Base-by-base conservation (phyloP, 1,284 basidiomycete genomes). In the Agaricales sp. region DNA sequence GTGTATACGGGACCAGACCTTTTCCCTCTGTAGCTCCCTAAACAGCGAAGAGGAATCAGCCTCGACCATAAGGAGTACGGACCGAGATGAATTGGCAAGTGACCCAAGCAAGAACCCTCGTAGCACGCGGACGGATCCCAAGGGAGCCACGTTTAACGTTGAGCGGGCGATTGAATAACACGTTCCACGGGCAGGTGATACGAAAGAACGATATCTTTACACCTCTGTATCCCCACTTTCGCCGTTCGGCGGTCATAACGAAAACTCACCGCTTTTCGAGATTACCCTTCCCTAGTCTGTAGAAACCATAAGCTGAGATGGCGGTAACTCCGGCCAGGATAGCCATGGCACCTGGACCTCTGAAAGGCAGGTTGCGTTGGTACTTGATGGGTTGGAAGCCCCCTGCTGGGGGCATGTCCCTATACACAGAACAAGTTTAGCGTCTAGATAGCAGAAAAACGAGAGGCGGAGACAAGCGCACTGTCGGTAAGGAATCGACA, bases 1-100 rank as follows among this genome's bases (percentile, higher is more conserved):
- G 71, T 99, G 82, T 62, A 99, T 95, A 56, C 95, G 80, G 54
- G 93, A 92, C 95, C 95, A 98, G 43, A 83, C 81, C 67, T 89
- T 87, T 72, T 99, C 95, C 57, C 96, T 80, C 65, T 87, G 75
- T 48, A 99, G 75, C 72, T 99, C 95, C 67, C 95, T 98, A 65
- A 59, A 50, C 59, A 50, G 37, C 11, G 18, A 16, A 21, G 48
- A 21, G 19, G 30, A 19, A 50, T 25, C 23, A 18, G 18, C 20
- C 8, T 43, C 8, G 20, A 11, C n/a, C 8, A 11, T 21, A 8
- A 21, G 41, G 20, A 11, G 41, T 19, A 3, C 45, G 23, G 25
- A 21, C 30, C 47, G 50, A 46, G 3, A 55, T 50, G 53, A 59
- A 52, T 11, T 43, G 38, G 21, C 39, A 44, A 45, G 47, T n/a